Conservation (phyloP, 805 yeast genomes). For the Metschnikowia gruessii region DNA sequence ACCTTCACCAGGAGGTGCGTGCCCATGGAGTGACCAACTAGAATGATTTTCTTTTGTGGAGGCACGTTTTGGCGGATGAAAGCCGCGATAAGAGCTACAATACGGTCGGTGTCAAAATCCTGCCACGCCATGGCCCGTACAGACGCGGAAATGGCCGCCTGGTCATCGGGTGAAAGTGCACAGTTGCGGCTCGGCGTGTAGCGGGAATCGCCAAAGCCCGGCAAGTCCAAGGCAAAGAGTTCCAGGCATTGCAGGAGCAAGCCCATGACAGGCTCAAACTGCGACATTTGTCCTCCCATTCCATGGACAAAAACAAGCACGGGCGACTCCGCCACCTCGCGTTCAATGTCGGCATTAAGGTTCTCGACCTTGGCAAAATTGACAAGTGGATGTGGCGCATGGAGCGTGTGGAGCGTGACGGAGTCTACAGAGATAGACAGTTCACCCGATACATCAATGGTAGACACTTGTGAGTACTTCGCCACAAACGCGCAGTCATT, state of each 20-base stretch:
- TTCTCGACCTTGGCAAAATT: conserved; percentile 19
- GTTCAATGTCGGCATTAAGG: conserved; percentile 22
- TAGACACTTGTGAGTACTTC: conserved; percentile 43
- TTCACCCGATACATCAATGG: conserved; percentile 30
- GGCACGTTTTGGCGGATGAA: conserved; percentile 41
- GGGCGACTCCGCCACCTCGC: conserved; percentile 50
- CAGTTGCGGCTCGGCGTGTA: conserved; percentile 20
- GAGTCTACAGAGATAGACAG: conserved; percentile 23
- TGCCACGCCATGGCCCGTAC: conserved; percentile 33
- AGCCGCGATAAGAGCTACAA: conserved; percentile 39
- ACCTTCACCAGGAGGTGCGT: conserved; percentile 52
- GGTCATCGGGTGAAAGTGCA: conserved; percentile 29
- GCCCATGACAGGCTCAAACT: conserved; percentile 72
- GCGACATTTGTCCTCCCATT: conserved; percentile 84
- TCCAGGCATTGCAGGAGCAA: conserved; percentile 60
- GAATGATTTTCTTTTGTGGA: conserved; percentile 37
- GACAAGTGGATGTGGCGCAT: conserved; percentile 50
- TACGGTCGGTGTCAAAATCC: conserved; percentile 42
- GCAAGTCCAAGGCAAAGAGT: conserved; percentile 72
- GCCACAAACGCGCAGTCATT: conserved; percentile 55
- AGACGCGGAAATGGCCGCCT: conserved; percentile 28
- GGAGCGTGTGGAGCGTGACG: conserved; percentile 41
- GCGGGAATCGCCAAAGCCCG: conserved; percentile 75
- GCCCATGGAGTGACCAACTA: conserved; percentile 78
- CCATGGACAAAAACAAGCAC: conserved; percentile 76